Conservation (phyloP, 768 basidiomycete species). For the Kwoniella botswanensis region DNA sequence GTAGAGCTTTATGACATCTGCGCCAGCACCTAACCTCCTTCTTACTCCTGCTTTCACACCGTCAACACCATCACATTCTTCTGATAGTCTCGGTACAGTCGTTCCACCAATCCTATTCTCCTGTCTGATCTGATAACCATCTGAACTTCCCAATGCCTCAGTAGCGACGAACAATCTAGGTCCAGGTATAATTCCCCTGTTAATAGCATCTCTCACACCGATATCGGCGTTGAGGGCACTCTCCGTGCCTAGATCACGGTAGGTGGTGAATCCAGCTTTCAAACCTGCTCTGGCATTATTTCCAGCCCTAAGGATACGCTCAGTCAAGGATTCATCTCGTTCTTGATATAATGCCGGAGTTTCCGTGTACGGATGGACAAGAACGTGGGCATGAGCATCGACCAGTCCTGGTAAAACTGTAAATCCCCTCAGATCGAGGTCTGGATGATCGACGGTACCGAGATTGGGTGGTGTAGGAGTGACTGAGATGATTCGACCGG, state of each 20-base stretch:
- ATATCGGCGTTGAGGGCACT: conserved; percentile 24
- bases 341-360: conserved; percentile 29
- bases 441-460: background rate
- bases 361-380: conserved; percentile 29
- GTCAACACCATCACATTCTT: conserved; percentile 25
- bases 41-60: conserved; percentile 22
- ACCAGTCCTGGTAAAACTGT: conserved; percentile 29
- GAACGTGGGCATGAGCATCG: conserved; percentile 30
- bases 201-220: conserved; percentile 26
- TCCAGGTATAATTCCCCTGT: conserved; percentile 30
- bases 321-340: conserved; percentile 25
- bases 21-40: conserved; percentile 30
- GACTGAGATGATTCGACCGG: conserved; percentile 3
- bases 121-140: conserved; percentile 19
- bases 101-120: conserved; percentile 26
- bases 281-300: conserved; percentile 28
- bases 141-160: conserved; percentile 27
- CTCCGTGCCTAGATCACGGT: conserved; percentile 33
- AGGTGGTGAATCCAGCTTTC: conserved; percentile 35
- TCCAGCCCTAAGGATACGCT: conserved; percentile 24
- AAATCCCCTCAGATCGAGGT: conserved; percentile 24
- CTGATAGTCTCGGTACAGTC: conserved; percentile 12
- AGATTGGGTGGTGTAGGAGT: background rate
- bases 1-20: conserved; percentile 37
- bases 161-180: conserved; percentile 33